Base-by-base conservation (phyloP, 2,329 filamentous ascomycete species). In the Fusarium papillatum region DNA sequence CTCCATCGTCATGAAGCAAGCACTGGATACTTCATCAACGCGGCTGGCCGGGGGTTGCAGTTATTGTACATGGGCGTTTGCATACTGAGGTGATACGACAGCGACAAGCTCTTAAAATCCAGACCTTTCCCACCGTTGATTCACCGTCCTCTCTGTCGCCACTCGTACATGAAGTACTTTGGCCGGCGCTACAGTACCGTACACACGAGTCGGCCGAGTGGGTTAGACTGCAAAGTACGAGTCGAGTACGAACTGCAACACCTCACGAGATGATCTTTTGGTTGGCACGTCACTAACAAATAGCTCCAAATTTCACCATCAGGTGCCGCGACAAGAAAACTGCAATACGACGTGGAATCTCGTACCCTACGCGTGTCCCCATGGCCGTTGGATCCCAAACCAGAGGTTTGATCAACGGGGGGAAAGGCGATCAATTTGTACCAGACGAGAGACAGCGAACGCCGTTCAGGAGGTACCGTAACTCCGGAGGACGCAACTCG, bases 201-300 rank as follows among this genome's bases (percentile, higher is more conserved):
- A 50, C 67, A 74, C 60, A 71, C 55, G 63, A 74, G 70, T 71
- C 73, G 73, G 70, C 73, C 70, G 70, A 75, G 67, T 57, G 57
- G 59, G 55, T 64, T 65, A 41, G 59, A 65, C 31, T 43, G 24
- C 34, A 43, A 61, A 63, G 66, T 73, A 67, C 60, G 48, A 76
- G 60, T 69, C 31, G 68, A 67, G 53, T 53, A 66, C 62, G 67
- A 66, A 46, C 31, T 69, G 59, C 73, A 69, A 69, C 57, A 69
- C 62, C 59, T 38, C 29, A 50, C 66, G 59, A 55, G 26, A 19
- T 34, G 50, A n/a, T 19, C 29, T 55, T 34, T 34, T 55, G 26
- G 50, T n/a, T 7, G 29, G 50, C 50, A 55, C 26, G 19, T 55
- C 50, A 55, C 50, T 55, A 55, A 55, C 50, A 34, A n/a, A 55